These are phyloP conservation scores for Naematelia aurantialba DNA, from an alignment of 768 basidiomycete genomes.

Conservation along the genomic window DNA sequence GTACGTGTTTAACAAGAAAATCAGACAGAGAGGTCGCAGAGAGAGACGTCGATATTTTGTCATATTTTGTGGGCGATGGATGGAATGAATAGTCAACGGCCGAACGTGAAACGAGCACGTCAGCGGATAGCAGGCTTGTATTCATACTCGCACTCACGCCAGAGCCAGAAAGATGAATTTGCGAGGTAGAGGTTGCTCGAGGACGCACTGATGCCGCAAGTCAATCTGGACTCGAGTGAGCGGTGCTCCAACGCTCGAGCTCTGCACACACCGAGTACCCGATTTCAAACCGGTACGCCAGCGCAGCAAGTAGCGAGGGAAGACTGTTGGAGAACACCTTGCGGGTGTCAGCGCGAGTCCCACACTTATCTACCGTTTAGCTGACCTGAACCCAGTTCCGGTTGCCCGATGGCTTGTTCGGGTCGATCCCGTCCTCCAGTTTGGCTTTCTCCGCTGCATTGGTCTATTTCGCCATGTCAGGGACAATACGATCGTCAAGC, in stretches of 20 bases:
- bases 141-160: slow-evolving; percentile 25
- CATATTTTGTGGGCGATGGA: too few relatives aligned
- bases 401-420: slow-evolving; percentile 62
- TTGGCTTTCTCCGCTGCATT: slow-evolving; percentile 64
- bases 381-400: slow-evolving; percentile 72
- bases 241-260: neutral
- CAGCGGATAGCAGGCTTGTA: too few relatives aligned
- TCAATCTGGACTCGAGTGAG: too few relatives aligned
- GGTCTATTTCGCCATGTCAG: slow-evolving; percentile 39
- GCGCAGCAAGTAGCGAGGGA: slow-evolving; percentile 47
- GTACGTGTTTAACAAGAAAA: neutral
- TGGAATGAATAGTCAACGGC: too few relatives aligned
- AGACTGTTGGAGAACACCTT: slow-evolving; percentile 69
- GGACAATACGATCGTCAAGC: too few relatives aligned
- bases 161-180: slow-evolving; percentile 27
- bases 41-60: too few relatives aligned
- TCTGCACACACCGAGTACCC: slow-evolving; percentile 7
- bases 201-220: slow-evolving; percentile 4
- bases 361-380: neutral
- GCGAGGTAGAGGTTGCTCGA: neutral
- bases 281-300: slow-evolving; percentile 27
- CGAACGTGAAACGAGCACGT: too few relatives aligned
- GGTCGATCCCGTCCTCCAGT: slow-evolving; percentile 64
- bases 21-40: too few relatives aligned
- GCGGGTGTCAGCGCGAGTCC: slow-evolving; percentile 1